Conservation (phyloP, 2,329 filamentous ascomycete genomes). For the Coniochaeta pulveracea region DNA sequence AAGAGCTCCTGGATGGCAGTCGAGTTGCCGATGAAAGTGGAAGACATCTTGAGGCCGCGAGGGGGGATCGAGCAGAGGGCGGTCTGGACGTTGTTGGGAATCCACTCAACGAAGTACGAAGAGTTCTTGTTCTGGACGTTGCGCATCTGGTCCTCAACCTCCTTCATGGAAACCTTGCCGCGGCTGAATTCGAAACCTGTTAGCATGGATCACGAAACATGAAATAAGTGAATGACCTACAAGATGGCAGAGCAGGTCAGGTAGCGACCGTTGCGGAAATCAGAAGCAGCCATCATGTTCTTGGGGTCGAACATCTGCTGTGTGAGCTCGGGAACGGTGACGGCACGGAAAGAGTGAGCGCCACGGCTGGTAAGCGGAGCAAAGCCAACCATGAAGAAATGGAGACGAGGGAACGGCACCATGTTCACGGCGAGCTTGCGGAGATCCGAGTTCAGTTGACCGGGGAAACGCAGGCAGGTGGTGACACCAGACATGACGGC, state of each 20-base stretch:
- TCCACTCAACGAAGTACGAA: slow-evolving; percentile 99
- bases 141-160: slow-evolving; percentile 99
- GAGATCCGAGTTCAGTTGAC: slow-evolving; percentile 99
- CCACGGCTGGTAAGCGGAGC: slow-evolving; percentile 83
- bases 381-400: slow-evolving; percentile 99
- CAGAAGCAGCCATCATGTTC: slow-evolving; percentile 99
- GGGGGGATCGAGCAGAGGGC: slow-evolving; percentile 98
- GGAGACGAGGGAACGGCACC: slow-evolving; percentile 99
- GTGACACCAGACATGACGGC: slow-evolving; percentile 99
- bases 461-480: slow-evolving; percentile 97
- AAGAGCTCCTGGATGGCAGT: slow-evolving; percentile 99
- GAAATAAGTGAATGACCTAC: slow-evolving; percentile 32
- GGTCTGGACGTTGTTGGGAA: slow-evolving; percentile 99
- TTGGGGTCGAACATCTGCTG: slow-evolving; percentile 99
- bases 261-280: slow-evolving; percentile 99
- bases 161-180: slow-evolving; percentile 99
- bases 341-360: slow-evolving; percentile 90
- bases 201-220: slow-evolving; percentile 5
- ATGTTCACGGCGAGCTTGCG: slow-evolving; percentile 99
- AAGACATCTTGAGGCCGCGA: slow-evolving; percentile 96
- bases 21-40: slow-evolving; percentile 98
- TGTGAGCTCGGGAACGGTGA: slow-evolving; percentile 94
- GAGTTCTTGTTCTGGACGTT: slow-evolving; percentile 99
- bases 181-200: no score
- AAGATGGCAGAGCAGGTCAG: slow-evolving; percentile 99